These are phyloP conservation scores for Eremochloa ophiuroides DNA, from an alignment of 176 grass and related monocot species.

Conservation along the genomic window DNA sequence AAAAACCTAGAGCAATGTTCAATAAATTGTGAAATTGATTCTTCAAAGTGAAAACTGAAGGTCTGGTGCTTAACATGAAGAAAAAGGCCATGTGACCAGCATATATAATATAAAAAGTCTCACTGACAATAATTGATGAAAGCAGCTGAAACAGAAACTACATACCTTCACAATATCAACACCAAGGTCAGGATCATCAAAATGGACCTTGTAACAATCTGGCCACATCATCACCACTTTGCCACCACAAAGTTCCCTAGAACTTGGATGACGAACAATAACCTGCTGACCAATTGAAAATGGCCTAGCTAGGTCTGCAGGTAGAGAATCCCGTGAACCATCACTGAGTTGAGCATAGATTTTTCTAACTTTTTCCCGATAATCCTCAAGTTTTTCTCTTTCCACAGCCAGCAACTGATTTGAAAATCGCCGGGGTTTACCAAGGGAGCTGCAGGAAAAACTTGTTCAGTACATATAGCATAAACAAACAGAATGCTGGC, in stretches of 20 bases:
- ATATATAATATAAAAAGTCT: neutral
- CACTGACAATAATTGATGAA: neutral
- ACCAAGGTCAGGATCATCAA: constrained; percentile 50
- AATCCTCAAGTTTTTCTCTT: constrained; percentile 57
- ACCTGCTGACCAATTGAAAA: constrained; percentile 62
- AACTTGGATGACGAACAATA: constrained; percentile 55
- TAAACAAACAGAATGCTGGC: neutral
- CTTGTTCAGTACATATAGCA: neutral
- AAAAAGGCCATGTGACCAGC: neutral
- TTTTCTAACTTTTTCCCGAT: constrained; percentile 52
- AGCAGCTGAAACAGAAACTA: constrained; percentile 2
- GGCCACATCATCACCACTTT: constrained; percentile 36
- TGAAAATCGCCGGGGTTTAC: constrained; percentile 63
- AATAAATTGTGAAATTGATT: neutral
- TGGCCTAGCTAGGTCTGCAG: constrained; percentile 50
- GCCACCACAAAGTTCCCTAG: constrained; percentile 59
- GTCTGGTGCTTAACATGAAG: neutral
- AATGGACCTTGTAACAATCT: constrained; percentile 52
- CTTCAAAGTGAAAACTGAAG: neutral
- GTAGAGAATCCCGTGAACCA: constrained; percentile 48
- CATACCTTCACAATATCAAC: constrained; percentile 52
- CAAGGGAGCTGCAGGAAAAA: constrained; percentile 62
- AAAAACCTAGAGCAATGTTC: neutral
- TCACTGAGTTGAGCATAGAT: constrained; percentile 41
- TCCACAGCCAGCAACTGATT: constrained; percentile 46